Evolutionary conservation across 169 alveolate species (phyloP).

Genomic region (Toxoplasma gondii): DNA sequence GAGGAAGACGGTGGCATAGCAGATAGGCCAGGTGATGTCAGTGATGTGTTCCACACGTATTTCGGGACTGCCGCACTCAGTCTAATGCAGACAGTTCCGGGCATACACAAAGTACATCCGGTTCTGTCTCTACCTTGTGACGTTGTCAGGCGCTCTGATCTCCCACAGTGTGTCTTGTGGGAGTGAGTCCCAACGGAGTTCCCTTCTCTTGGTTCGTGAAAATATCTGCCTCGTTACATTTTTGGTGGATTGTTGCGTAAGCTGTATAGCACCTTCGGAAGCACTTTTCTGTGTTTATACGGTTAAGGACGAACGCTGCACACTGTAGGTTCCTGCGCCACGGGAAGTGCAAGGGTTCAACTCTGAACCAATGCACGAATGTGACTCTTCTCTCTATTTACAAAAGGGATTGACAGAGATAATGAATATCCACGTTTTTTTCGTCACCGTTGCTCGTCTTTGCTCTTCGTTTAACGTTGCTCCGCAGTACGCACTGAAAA

Average conservation of each 20-base stretch:
- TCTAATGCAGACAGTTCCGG: conserved; percentile 20
- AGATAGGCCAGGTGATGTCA: conserved; percentile 74
- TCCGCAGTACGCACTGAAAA: no score
- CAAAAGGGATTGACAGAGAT: no score
- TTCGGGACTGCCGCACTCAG: conserved; percentile 92
- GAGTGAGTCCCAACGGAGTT: background rate
- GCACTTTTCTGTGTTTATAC: no score
- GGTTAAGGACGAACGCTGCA: no score
- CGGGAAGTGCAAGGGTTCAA: no score
- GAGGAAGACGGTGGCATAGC: conserved; percentile 66
- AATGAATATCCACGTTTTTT: no score
- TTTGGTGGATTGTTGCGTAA: background rate
- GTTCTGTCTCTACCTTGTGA: conserved; percentile 50
- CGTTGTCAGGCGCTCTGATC: conserved; percentile 6
- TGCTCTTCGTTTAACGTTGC: no score
- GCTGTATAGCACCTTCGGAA: background rate
- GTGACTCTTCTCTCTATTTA: no score
- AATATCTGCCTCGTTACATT: background rate
- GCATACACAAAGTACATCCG: conserved; percentile 60
- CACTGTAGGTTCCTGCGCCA: no score
- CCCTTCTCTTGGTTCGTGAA: background rate
- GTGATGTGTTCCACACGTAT: conserved; percentile 94
- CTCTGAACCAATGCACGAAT: no score
- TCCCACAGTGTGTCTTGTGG: conserved; percentile 1
- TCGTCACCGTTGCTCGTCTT: no score